Evolutionary conservation across 2,329 filamentous ascomycete species (phyloP).

Genomic region (Colletotrichum kahawae): DNA sequence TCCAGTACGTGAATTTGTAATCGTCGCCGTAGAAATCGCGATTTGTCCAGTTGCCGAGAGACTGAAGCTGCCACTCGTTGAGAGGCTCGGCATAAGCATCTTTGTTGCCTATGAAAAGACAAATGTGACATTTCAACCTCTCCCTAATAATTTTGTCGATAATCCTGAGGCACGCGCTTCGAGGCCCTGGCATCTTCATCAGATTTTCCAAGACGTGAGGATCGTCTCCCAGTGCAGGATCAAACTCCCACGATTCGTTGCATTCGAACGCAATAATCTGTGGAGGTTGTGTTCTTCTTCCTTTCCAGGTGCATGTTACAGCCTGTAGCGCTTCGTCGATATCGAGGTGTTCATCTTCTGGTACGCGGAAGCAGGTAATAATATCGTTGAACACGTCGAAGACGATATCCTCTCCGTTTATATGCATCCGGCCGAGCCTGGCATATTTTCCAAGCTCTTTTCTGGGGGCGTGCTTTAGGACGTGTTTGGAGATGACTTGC

Average conservation of each 20-base stretch:
- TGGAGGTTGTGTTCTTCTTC: not conserved
- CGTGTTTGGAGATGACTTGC: not conserved
- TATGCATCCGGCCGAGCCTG: not conserved
- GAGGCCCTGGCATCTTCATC: not conserved
- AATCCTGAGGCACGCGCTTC: fast-evolving
- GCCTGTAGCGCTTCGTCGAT: not conserved
- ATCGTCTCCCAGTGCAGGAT: not conserved
- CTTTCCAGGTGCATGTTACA: not conserved
- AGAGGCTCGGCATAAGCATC: not conserved
- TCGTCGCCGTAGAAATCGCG: no score
- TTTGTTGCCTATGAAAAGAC: not conserved
- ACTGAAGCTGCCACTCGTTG: not conserved
- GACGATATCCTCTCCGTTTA: not conserved
- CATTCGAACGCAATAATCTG: not conserved
- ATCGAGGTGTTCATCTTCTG: not conserved
- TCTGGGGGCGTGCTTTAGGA: not conserved
- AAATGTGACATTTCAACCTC: fast-evolving
- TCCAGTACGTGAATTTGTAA: no score
- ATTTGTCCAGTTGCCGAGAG: no score
- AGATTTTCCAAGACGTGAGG: fast-evolving
- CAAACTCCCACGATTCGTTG: not conserved
- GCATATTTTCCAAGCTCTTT: not conserved
- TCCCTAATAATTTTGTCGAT: not conserved
- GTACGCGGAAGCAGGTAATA: not conserved
- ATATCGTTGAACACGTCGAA: not conserved